Conservation (phyloP, 495 filamentous ascomycete species). For the Schizothecium vesticola region DNA sequence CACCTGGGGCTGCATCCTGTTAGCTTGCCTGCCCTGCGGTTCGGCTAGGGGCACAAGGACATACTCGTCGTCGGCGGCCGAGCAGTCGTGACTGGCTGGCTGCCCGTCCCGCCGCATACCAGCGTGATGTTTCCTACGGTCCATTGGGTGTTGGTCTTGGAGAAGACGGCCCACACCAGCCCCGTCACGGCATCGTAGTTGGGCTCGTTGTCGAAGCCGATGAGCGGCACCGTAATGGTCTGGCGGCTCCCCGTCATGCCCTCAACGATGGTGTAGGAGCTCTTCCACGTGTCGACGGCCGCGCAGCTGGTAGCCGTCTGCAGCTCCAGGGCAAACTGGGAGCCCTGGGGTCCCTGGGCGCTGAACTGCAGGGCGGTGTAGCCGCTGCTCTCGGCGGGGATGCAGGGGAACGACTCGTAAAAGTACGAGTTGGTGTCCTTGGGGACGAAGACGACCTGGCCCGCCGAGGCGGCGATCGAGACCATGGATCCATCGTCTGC, state of each 20-base stretch:
- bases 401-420: conserved; percentile 52
- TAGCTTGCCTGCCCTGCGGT: not conserved
- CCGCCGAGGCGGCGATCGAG: conserved; percentile 40
- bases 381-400: conserved; percentile 37
- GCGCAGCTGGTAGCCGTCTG: conserved; percentile 46
- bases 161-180: conserved; percentile 49
- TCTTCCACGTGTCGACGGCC: conserved; percentile 34
- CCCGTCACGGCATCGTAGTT: conserved; percentile 48
- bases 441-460: conserved; percentile 49
- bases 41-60: not conserved
- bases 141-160: conserved; percentile 38
- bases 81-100: conserved; percentile 6
- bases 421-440: conserved; percentile 48
- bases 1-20: not conserved
- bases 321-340: conserved; percentile 47
- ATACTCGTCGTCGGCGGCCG: conserved; percentile 22
- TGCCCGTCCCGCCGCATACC: conserved; percentile 34
- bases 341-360: conserved; percentile 49
- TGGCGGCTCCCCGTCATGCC: conserved; percentile 49
- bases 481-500: conserved; percentile 54
- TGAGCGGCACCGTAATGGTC: conserved; percentile 49
- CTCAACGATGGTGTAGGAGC: conserved; percentile 40
- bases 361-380: conserved; percentile 52
- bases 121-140: conserved; percentile 50
- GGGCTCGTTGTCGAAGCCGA: conserved; percentile 43